Evolutionary conservation across 192 early-diverging fungal species (phyloP), one percentile per base, ranked within the genome.

Genomic region (Obelidium mucronatum): DNA sequence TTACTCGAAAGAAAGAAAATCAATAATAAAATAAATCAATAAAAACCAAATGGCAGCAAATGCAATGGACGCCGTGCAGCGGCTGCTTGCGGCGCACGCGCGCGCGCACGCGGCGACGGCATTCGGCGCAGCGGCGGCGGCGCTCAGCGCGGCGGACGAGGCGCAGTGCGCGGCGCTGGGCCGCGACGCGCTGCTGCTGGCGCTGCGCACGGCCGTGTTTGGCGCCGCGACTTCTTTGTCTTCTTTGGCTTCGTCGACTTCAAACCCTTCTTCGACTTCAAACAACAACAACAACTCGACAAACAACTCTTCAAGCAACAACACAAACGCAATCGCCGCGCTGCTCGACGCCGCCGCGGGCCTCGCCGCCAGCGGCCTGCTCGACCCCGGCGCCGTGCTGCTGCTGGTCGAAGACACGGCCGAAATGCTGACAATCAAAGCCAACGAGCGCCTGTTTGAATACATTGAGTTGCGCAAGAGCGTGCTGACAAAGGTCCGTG

Each of bases 331-430:
- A 19, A 19, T 60, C 13, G 26, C 58, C 13, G 26, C 26, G 26
- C 58, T 60, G 58, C 24, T 60, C 52, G 48, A 69, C 24, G 48
- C 31, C 33, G 67, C 36, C 13, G 48, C 22, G 22, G 52, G 28
- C 13, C 24, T 24, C 30, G 67, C 42, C 42, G 67, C 36, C 13
- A 28, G 13, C 11, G 52, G 28, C 13, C 24, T 24, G 1, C 42
- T 24, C 42, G 90, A 91, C 51, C 63, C 69, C 3, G 70, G 80
- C 26, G 67, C 88, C 36, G 84, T 91, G 0, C 77, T 94, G 5
- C 82, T 75, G 17, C 66, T 88, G 65, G 75, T 93, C 6, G 93
- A 94, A 61, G 93, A 94, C 60, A 56, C 93, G 2, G 60, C 93
- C 22, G 92, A 94, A 42, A 69, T 85, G 13, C 78, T 92, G 1